A percentile compares a stretch with the other conserved stretches of the same genome.
phyloP scores from a whole-genome alignment of 2,329 filamentous ascomycete species.

The Cadophora sp. region DNA sequence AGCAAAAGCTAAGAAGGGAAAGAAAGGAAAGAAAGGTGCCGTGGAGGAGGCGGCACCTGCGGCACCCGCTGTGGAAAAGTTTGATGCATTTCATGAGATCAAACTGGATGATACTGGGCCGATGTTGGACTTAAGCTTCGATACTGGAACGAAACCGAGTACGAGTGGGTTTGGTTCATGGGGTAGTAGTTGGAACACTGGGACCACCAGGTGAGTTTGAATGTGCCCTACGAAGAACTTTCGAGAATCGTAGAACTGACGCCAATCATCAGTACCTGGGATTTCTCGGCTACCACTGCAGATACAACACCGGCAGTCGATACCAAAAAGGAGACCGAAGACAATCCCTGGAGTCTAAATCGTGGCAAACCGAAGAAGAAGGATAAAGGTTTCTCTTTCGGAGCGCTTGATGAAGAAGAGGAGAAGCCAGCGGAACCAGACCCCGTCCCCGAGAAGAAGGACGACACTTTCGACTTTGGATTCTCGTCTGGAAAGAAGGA shows the following conservation, averaged over 20 bases:
- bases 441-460: conserved; percentile 43
- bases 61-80: conserved; percentile 46
- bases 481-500: conserved; percentile 47
- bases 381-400: conserved; percentile 55
- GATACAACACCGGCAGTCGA: conserved; percentile 48
- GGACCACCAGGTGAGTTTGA: conserved; percentile 42
- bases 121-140: conserved; percentile 62
- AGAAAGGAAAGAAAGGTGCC: conserved; percentile 58
- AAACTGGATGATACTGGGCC: conserved; percentile 68
- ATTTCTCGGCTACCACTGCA: conserved; percentile 35
- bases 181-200: conserved; percentile 66
- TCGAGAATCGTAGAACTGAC: neutral
- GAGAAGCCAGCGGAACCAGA: conserved; percentile 39
- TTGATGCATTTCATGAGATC: conserved; percentile 71
- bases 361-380: conserved; percentile 58
- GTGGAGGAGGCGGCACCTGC: conserved; percentile 45
- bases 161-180: conserved; percentile 58
- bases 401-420: conserved; percentile 52
- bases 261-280: conserved; percentile 31
- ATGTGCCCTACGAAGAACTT: neutral
- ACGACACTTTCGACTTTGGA: conserved; percentile 47
- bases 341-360: conserved; percentile 58
- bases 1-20: conserved; percentile 60
- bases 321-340: conserved; percentile 51
- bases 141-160: conserved; percentile 51